Evolutionary conservation across 129 eudicot species (phyloP).

Genomic region (Deinandra increscens): DNA sequence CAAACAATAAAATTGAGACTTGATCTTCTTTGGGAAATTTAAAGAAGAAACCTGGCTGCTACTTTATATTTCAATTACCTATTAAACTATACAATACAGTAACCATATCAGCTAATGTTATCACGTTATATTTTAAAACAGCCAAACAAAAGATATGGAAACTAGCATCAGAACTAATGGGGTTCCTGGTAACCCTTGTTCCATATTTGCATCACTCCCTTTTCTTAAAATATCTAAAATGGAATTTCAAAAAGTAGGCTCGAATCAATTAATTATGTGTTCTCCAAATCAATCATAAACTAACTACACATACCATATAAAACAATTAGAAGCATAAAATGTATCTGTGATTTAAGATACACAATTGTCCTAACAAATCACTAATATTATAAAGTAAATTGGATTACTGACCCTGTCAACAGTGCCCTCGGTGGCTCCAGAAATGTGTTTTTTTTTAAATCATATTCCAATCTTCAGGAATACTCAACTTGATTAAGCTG

Average conservation of each 20-base stretch:
- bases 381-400: no score
- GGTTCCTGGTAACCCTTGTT: no score
- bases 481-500: no score
- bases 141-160: no score
- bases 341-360: neutral
- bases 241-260: neutral
- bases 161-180: no score
- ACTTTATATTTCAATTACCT: no score
- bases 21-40: no score
- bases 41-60: no score
- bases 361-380: neutral
- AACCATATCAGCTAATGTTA: no score
- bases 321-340: neutral
- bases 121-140: no score
- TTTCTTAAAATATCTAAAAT: neutral
- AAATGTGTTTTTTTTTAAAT: slow-evolving; percentile 27
- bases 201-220: neutral
- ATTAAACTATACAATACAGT: no score
- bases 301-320: neutral
- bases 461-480: slow-evolving; percentile 33
- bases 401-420: slow-evolving; percentile 26
- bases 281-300: neutral
- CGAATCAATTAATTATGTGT: neutral
- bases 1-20: no score
- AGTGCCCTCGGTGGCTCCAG: slow-evolving; percentile 41